Evolutionary conservation across 163 green algal genomes (phyloP).

Genomic region (Chlorella variabilis): DNA sequence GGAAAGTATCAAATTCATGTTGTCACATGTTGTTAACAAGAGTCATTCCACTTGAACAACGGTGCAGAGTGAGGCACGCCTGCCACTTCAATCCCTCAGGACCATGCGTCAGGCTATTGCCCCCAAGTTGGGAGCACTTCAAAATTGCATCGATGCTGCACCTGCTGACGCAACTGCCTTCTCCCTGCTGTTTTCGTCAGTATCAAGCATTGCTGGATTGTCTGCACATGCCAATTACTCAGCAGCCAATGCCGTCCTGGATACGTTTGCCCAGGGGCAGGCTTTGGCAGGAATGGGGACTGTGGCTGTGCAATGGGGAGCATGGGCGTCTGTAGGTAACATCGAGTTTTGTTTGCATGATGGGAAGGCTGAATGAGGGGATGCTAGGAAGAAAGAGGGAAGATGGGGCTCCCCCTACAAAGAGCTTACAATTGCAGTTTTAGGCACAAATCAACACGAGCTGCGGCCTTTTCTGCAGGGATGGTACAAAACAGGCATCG

Average conservation of each 20-base stretch:
- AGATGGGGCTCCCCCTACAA: too few species aligned
- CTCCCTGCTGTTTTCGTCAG: conserved; percentile 71
- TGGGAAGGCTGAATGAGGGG: too few species aligned
- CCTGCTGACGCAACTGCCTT: conserved; percentile 17
- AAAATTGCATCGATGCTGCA: background rate
- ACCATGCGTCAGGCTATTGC: conserved; percentile 51
- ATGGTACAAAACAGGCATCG: conserved; percentile 39
- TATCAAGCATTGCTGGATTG: conserved; percentile 74
- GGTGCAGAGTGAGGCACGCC: conserved; percentile 44
- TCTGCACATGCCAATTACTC: conserved; percentile 86
- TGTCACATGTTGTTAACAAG: background rate
- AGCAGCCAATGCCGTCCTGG: conserved; percentile 82
- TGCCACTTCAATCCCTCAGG: conserved; percentile 9
- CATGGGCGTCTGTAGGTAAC: conserved; percentile 72
- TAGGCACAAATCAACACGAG: too few species aligned
- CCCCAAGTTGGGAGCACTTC: conserved; percentile 62
- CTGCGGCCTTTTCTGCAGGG: too few species aligned
- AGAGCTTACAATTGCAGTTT: too few species aligned
- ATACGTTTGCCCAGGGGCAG: conserved; percentile 39
- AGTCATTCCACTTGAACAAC: too few species aligned
- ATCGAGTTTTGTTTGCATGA: too few species aligned
- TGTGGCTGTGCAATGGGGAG: conserved; percentile 74
- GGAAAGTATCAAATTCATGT: background rate
- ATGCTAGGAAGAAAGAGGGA: too few species aligned
- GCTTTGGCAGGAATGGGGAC: conserved; percentile 32